Evolutionary conservation across 345 rosid genomes (phyloP), one percentile per base, ranked within the genome.

Genomic region (Syzygium oleosum): DNA sequence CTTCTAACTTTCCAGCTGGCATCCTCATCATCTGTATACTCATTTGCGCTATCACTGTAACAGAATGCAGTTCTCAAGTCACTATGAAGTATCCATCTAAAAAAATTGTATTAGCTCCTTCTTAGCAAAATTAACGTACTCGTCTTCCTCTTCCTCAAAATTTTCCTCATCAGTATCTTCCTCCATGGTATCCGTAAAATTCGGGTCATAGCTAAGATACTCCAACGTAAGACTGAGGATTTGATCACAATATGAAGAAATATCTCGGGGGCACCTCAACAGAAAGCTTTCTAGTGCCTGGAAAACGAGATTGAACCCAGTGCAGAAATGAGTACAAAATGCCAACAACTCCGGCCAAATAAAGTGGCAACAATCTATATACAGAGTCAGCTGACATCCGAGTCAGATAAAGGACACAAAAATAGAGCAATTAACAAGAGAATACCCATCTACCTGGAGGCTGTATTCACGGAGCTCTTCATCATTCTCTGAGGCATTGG

Each of bases 1-100:
- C 99, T 95, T 92, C 99, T 94, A 90, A 98, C 99, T 93, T 98
- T 98, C 99, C 99, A 98, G 92, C 99, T 98, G 88, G 91, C 96
- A 94, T 98, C 99, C 91, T 98, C 99, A 92, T 98, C 99, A 90
- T 98, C 99, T 8, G 99, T 98, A 91, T 98, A 98, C 88, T 98
- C 99, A 90, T 96, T 97, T 89, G 98, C 98, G 93, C 99, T 97
- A 90, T 97, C 99, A 84, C 99, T 98, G 87, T 87, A 91, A 90
- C 90, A 90, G 13, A 91, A 84, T 6, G 86, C 89, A 80, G 84
- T 85, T 54, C 55, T 51, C 34, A 87, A 68, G 87, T 84, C 53
- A 89, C 43, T 51, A 86, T 51, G 51, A 51, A 56, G 52, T 53
- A n/a, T 14, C 61, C 87, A 88, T 90, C 86, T 53, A 59, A 88